A percentile compares a stretch with the other conserved stretches of the same genome.
phyloP scores from a whole-genome alignment of 1,284 basidiomycete genomes.

The Rhodotorula sp. region DNA sequence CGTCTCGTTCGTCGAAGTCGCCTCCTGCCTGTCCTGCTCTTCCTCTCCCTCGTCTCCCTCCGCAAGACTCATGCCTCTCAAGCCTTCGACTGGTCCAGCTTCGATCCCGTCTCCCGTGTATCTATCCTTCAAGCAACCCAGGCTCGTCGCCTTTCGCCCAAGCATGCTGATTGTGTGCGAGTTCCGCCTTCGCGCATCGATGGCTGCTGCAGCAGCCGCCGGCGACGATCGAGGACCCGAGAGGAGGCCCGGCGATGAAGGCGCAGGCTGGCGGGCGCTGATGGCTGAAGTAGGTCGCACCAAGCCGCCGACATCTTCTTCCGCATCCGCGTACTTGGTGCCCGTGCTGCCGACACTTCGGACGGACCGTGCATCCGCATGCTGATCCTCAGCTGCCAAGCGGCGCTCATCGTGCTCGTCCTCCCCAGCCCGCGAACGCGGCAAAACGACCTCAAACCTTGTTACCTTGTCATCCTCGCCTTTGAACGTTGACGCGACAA shows the following conservation, averaged over 20 bases:
- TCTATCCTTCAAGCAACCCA: conserved; percentile 48
- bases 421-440: background rate
- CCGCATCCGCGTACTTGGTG: conserved; percentile 12
- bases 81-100: background rate
- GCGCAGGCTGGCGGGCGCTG: too few relatives aligned
- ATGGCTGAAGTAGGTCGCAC: too few relatives aligned
- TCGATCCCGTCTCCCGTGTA: conserved; percentile 32
- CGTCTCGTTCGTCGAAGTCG: conserved; percentile 31
- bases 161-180: conserved; percentile 54
- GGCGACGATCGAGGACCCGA: background rate
- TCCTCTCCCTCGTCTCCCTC: conserved; percentile 19
- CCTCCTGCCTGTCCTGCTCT: background rate
- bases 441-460: conserved; percentile 13
- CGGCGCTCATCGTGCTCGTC: background rate
- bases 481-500: background rate
- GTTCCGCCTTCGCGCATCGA: conserved; percentile 1
- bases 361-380: too few relatives aligned
- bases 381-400: background rate
- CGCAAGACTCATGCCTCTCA: conserved; percentile 1
- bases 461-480: background rate
- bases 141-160: conserved; percentile 53
- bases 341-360: background rate
- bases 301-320: background rate
- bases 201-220: background rate
- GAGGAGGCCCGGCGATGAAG: too few relatives aligned